phyloP scores from a whole-genome alignment of 1,139 yeast species.

The Candida smagusa region DNA sequence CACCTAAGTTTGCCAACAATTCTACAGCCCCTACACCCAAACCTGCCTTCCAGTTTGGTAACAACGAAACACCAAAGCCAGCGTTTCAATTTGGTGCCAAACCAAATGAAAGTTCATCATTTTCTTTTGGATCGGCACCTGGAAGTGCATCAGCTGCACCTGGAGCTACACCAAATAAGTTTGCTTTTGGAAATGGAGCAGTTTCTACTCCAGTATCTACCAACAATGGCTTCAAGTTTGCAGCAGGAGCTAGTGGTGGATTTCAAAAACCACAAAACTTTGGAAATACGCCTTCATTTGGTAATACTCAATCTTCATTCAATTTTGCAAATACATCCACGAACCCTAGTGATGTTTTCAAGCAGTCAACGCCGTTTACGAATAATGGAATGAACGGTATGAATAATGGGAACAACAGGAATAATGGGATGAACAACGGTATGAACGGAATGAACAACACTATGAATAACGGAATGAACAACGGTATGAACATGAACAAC shows the following conservation, averaged over 20 bases:
- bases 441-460: conserved; percentile 1
- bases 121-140: conserved; percentile 5
- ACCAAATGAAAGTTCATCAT: conserved; percentile 2
- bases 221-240: conserved; percentile 3
- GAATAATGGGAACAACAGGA: neutral
- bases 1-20: conserved; percentile 6
- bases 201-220: conserved; percentile 1
- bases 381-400: neutral
- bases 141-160: conserved; percentile 3
- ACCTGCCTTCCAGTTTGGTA: neutral
- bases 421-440: conserved; percentile 1
- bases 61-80: conserved; percentile 5
- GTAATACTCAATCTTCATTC: neutral
- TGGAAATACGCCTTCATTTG: conserved; percentile 1
- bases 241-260: conserved; percentile 6
- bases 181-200: neutral
- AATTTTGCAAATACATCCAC: neutral
- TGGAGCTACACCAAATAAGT: conserved; percentile 2
- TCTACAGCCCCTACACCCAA: neutral
- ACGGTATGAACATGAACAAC: neutral
- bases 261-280: conserved; percentile 9
- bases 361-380: neutral
- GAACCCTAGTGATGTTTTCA: neutral
- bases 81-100: conserved; percentile 7
- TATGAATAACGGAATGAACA: conserved; percentile 2